Percentiles rank a stretch among this genome's conserved stretches.
These are phyloP conservation scores for Annulohypoxylon bovei DNA, from an alignment of 495 filamentous ascomycete species.

Conservation along the genomic window DNA sequence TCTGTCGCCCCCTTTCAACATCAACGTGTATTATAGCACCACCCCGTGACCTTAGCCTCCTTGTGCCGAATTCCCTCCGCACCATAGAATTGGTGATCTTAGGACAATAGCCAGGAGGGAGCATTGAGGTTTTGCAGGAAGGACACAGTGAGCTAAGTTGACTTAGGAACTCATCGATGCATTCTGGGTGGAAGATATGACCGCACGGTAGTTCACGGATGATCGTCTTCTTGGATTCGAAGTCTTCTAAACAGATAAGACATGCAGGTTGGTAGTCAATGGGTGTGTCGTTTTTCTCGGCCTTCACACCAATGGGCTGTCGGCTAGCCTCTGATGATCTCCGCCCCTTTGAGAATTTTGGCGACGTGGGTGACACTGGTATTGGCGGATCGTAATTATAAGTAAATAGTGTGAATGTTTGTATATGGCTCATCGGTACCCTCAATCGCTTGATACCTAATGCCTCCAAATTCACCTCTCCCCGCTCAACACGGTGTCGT, in stretches of 20 bases:
- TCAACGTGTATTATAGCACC: constrained; percentile 29
- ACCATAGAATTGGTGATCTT: constrained; percentile 87
- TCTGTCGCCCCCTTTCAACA: constrained; percentile 34
- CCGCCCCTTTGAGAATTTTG: constrained; percentile 22
- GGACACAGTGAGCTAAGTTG: constrained; percentile 83
- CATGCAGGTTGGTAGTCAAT: constrained; percentile 77
- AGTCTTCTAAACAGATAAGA: constrained; percentile 87
- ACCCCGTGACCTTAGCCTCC: constrained; percentile 53
- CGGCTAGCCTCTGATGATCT: constrained; percentile 38
- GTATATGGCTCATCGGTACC: constrained; percentile 73
- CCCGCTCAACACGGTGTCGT: constrained; percentile 72
- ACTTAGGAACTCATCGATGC: constrained; percentile 82
- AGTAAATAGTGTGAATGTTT: constrained; percentile 76
- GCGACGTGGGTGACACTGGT: constrained; percentile 26
- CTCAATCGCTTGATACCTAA: constrained; percentile 79
- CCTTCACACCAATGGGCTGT: constrained; percentile 17
- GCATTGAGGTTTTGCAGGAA: constrained; percentile 81
- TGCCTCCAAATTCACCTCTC: constrained; percentile 82
- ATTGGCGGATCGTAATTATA: constrained; percentile 64
- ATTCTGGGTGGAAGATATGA: constrained; percentile 91
- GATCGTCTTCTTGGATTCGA: constrained; percentile 68
- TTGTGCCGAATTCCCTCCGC: constrained; percentile 70
- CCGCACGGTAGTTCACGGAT: constrained; percentile 88
- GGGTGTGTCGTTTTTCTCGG: constrained; percentile 39
- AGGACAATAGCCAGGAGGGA: constrained; percentile 73